A percentile compares a stretch with the other conserved stretches of the same genome.
Evolutionary conservation across 2,329 filamentous ascomycete species (phyloP).

Genomic region (Arthroderma uncinatum): DNA sequence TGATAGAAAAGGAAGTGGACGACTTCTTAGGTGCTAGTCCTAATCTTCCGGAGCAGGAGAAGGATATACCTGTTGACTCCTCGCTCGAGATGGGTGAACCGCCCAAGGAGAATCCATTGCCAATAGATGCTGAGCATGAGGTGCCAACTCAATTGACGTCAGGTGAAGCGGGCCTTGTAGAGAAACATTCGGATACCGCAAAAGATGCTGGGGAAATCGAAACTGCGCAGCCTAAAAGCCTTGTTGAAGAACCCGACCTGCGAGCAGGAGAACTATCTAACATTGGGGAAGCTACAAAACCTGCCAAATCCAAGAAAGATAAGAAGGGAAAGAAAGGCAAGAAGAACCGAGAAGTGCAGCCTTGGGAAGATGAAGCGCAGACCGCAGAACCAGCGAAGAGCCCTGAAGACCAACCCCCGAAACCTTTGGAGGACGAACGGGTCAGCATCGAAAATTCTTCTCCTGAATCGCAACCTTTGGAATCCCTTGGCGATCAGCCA

Average conservation of each 20-base stretch:
- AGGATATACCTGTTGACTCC: not conserved
- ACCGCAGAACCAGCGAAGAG: not conserved
- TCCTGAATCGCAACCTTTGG: not conserved
- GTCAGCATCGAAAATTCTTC: not conserved
- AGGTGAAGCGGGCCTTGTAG: not conserved
- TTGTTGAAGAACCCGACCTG: not conserved
- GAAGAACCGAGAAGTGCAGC: not conserved
- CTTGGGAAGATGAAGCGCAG: not conserved
- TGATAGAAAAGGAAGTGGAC: not conserved
- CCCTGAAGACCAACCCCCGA: not conserved
- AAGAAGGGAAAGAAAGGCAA: slow-evolving; percentile 8
- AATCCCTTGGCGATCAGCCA: not conserved
- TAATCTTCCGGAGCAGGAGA: not conserved
- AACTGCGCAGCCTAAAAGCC: not conserved
- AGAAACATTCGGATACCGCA: not conserved
- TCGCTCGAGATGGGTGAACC: not conserved
- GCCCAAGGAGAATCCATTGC: not conserved
- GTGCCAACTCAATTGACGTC: not conserved
- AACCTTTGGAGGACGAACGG: not conserved
- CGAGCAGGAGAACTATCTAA: not conserved
- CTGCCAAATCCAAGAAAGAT: slow-evolving; percentile 1
- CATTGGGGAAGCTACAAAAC: not conserved
- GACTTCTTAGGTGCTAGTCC: not conserved
- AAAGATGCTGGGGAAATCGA: not conserved
- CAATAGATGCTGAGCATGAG: not conserved